These are phyloP conservation scores for Agaricus subrufescens DNA, from an alignment of 768 basidiomycete species.

Conservation along the genomic window DNA sequence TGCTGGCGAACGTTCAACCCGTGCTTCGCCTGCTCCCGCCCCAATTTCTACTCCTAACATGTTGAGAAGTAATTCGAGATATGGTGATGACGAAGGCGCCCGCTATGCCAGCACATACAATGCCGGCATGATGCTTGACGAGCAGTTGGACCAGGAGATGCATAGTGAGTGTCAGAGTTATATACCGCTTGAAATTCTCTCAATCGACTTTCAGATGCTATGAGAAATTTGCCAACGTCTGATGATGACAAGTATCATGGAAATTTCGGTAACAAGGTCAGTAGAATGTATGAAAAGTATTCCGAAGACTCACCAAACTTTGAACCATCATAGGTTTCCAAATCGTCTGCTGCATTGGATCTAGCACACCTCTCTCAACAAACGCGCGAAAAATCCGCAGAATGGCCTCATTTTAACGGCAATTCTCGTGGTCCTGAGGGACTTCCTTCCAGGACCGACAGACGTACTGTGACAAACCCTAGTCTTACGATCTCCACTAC, in stretches of 20 bases:
- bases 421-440: slow-evolving; percentile 59
- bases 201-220: slow-evolving; percentile 56
- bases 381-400: slow-evolving; percentile 74
- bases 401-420: slow-evolving; percentile 89
- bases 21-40: slow-evolving; percentile 51
- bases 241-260: slow-evolving; percentile 84
- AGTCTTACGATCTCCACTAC: slow-evolving; percentile 58
- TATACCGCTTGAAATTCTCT: slow-evolving; percentile 8
- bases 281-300: slow-evolving; percentile 11
- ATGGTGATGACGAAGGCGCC: slow-evolving; percentile 53
- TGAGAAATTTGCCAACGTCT: slow-evolving; percentile 81
- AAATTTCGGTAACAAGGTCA: slow-evolving; percentile 61
- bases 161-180: slow-evolving; percentile 58
- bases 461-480: slow-evolving; percentile 74
- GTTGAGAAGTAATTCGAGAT: slow-evolving; percentile 45
- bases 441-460: slow-evolving; percentile 48
- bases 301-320: slow-evolving; percentile 8
- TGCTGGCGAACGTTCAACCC: slow-evolving; percentile 53
- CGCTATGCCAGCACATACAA: slow-evolving; percentile 66
- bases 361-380: slow-evolving; percentile 86
- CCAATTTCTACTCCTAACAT: slow-evolving; percentile 51
- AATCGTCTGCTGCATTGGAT: slow-evolving; percentile 89
- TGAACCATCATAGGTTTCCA: slow-evolving; percentile 53
- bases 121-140: slow-evolving; percentile 87
- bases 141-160: slow-evolving; percentile 92